Evolutionary conservation across 345 rosid genomes (phyloP).

Genomic region (Kernera saxatilis): DNA sequence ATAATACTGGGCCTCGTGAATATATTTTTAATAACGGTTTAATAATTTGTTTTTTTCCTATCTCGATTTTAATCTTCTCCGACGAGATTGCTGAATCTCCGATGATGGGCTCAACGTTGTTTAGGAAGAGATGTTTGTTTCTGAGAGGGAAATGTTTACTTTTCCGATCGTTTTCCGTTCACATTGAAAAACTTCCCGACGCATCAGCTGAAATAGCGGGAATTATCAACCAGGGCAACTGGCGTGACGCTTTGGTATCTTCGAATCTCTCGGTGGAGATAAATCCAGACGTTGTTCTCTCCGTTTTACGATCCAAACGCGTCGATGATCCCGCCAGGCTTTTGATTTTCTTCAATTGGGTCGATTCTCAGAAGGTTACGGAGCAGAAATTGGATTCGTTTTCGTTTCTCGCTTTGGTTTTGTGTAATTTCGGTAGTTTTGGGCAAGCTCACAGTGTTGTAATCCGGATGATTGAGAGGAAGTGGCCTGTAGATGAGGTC

Average conservation of each 20-base stretch:
- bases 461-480: slow-evolving; percentile 40
- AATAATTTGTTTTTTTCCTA: not conserved
- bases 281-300: slow-evolving; percentile 56
- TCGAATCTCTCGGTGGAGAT: slow-evolving; percentile 36
- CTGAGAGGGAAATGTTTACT: not conserved
- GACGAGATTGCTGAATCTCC: slow-evolving; percentile 9
- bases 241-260: slow-evolving; percentile 43
- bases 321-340: slow-evolving; percentile 52
- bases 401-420: slow-evolving; percentile 43
- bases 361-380: slow-evolving; percentile 29
- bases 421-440: slow-evolving; percentile 47
- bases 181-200: not conserved
- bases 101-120: slow-evolving; percentile 9
- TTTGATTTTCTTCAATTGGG: slow-evolving; percentile 60
- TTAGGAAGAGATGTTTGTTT: not conserved
- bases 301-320: slow-evolving; percentile 42
- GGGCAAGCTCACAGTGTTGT: slow-evolving; percentile 37
- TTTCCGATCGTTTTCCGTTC: slow-evolving; percentile 29
- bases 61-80: not conserved
- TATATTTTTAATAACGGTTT: not conserved
- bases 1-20: not conserved
- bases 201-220: slow-evolving; percentile 32
- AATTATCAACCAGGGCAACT: slow-evolving; percentile 41
- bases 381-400: slow-evolving; percentile 48
- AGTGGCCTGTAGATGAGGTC: slow-evolving; percentile 39